These are phyloP conservation scores for Coemansia sp. DNA, from an alignment of 192 early-diverging fungal species.

Conservation along the genomic window DNA sequence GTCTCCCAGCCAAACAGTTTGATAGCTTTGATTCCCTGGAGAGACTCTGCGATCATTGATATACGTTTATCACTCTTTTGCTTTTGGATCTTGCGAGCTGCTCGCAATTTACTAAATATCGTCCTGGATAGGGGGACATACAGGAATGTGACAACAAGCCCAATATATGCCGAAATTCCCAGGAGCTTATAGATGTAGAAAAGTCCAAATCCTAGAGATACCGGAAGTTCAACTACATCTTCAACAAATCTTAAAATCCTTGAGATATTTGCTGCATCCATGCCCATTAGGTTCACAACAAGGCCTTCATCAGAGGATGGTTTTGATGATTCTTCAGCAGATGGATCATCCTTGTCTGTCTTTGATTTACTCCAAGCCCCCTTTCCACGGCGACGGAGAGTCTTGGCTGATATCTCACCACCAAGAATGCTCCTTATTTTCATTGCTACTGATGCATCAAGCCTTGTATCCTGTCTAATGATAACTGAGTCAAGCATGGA, in stretches of 20 bases:
- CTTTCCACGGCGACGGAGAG: slow-evolving; percentile 60
- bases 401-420: slow-evolving; percentile 67
- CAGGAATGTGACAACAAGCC: slow-evolving; percentile 64
- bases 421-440: slow-evolving; percentile 60
- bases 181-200: slow-evolving; percentile 70
- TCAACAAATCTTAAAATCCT: slow-evolving; percentile 71
- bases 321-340: slow-evolving; percentile 1
- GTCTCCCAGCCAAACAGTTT: slow-evolving; percentile 89
- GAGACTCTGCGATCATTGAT: slow-evolving; percentile 74
- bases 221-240: slow-evolving; percentile 60
- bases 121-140: slow-evolving; percentile 58
- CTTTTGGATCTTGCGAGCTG: slow-evolving; percentile 59
- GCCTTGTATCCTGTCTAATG: slow-evolving; percentile 59
- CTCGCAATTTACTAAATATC: slow-evolving; percentile 53
- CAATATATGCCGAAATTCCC: slow-evolving; percentile 76
- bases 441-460: slow-evolving; percentile 62
- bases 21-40: slow-evolving; percentile 89
- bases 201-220: slow-evolving; percentile 66
- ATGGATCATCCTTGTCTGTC: slow-evolving; percentile 5
- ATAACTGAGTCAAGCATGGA: slow-evolving; percentile 45
- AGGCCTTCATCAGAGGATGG: slow-evolving; percentile 53
- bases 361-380: slow-evolving; percentile 36
- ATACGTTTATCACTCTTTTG: slow-evolving; percentile 71
- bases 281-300: not conserved
- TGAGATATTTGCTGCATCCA: slow-evolving; percentile 52